A percentile compares a stretch with the other conserved stretches of the same genome.
Evolutionary conservation across 768 basidiomycete genomes (phyloP).

Genomic region (Collybia sordida): DNA sequence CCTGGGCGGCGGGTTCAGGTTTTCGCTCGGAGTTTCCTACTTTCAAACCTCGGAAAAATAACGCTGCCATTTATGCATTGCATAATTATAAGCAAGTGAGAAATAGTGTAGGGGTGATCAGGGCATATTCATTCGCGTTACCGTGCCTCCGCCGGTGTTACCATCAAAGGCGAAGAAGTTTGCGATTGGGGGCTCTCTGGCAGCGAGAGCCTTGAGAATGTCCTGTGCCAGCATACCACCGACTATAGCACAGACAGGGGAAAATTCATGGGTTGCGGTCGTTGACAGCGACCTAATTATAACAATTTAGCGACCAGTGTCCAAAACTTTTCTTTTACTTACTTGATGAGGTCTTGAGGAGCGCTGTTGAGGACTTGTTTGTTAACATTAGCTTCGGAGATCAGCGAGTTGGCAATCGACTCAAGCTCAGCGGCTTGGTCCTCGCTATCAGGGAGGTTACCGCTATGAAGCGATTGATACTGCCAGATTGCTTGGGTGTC

Average conservation of each 20-base stretch:
- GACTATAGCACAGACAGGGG: conserved; percentile 91
- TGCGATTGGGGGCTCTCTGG: conserved; percentile 88
- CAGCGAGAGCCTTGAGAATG: conserved; percentile 86
- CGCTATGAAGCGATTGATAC: conserved; percentile 61
- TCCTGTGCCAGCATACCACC: conserved; percentile 96
- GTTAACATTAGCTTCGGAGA: conserved; percentile 67
- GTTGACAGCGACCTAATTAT: conserved; percentile 57
- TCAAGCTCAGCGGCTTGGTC: conserved; percentile 56
- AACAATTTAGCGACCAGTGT: conserved; percentile 4
- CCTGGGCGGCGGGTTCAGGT: neutral
- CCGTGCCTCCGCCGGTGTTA: conserved; percentile 71
- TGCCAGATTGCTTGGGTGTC: conserved; percentile 72
- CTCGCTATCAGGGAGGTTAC: conserved; percentile 53
- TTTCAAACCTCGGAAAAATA: conserved; percentile 17
- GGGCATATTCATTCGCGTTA: conserved; percentile 54
- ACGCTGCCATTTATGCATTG: neutral
- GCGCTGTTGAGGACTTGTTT: conserved; percentile 58
- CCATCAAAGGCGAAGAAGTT: conserved; percentile 93
- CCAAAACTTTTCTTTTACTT: conserved; percentile 21
- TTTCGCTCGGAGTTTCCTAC: conserved; percentile 12
- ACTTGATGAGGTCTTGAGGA: conserved; percentile 68
- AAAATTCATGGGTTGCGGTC: conserved; percentile 82
- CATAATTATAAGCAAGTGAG: neutral
- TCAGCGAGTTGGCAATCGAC: conserved; percentile 59
- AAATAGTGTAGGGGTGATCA: conserved; percentile 16